phyloP scores from a whole-genome alignment of 345 rosid genomes.

The Toxicodendron radicans region DNA sequence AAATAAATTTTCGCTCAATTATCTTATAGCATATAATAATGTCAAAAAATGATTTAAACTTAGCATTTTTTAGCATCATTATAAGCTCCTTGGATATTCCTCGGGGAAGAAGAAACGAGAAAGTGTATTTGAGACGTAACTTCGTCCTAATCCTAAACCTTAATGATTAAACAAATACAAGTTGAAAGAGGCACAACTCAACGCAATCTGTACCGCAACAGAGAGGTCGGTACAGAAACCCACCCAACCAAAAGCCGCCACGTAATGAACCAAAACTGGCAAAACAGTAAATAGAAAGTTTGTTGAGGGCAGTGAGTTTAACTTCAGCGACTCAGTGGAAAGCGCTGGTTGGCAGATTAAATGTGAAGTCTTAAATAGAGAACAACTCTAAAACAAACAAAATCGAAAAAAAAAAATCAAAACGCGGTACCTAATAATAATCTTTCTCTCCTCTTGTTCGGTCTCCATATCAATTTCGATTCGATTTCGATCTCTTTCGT shows the following conservation, averaged over 20 bases:
- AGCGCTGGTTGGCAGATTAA: conserved; percentile 25
- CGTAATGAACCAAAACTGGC: neutral
- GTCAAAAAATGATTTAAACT: no score
- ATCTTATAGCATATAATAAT: no score
- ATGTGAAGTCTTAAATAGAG: conserved; percentile 16
- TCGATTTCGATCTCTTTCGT: conserved; percentile 8
- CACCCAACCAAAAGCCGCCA: neutral
- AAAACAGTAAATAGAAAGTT: conserved; percentile 6
- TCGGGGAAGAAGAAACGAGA: no score
- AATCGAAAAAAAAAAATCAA: neutral
- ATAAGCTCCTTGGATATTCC: no score
- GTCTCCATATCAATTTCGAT: neutral
- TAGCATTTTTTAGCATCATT: no score
- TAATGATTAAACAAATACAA: no score
- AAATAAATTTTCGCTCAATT: no score
- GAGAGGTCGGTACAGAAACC: neutral
- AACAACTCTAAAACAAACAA: neutral
- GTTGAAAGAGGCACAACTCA: neutral
- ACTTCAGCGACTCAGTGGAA: conserved; percentile 17
- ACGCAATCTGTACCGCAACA: neutral
- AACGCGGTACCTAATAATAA: neutral
- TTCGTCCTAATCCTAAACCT: no score
- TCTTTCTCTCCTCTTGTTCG: neutral
- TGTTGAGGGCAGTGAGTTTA: neutral
- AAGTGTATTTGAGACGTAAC: no score